Percentiles rank a stretch among this genome's conserved stretches.
Evolutionary conservation across 2,329 filamentous ascomycete genomes (phyloP).

Genomic region (Fusarium incarnatum): DNA sequence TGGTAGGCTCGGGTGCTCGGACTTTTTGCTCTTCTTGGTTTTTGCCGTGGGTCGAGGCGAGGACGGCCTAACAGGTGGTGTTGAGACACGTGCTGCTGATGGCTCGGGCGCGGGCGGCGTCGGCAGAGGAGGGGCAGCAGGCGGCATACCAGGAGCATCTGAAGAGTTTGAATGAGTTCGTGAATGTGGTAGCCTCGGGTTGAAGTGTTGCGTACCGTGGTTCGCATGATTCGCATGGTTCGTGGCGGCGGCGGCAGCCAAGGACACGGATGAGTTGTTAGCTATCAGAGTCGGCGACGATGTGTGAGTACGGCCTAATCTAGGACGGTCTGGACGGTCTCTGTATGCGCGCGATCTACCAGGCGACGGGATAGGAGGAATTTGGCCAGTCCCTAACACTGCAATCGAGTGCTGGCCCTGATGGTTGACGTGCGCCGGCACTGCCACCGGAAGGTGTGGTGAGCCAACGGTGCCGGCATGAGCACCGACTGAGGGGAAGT

Average conservation of each 20-base stretch:
- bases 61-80: constrained; percentile 60
- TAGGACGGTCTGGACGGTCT: constrained; percentile 69
- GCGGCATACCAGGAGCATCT: constrained; percentile 61
- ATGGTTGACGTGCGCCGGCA: constrained; percentile 53
- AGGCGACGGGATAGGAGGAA: constrained; percentile 85
- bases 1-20: constrained; percentile 60
- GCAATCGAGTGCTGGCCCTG: constrained; percentile 74
- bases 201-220: constrained; percentile 51
- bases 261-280: constrained; percentile 55
- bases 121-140: constrained; percentile 63
- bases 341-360: constrained; percentile 70
- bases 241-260: constrained; percentile 48
- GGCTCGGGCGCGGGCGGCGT: constrained; percentile 65
- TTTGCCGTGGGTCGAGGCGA: constrained; percentile 61
- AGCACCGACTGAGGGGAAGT: constrained; percentile 78
- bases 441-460: constrained; percentile 55
- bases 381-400: constrained; percentile 81
- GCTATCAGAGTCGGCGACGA: constrained; percentile 80
- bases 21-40: constrained; percentile 67
- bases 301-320: constrained; percentile 77
- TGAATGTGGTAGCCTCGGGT: constrained; percentile 60
- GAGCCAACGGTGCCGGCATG: constrained; percentile 54
- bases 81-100: constrained; percentile 61
- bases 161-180: constrained; percentile 70
- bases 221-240: constrained; percentile 48